Conservation (phyloP, 306 rosid species). For the Vicia faba region DNA sequence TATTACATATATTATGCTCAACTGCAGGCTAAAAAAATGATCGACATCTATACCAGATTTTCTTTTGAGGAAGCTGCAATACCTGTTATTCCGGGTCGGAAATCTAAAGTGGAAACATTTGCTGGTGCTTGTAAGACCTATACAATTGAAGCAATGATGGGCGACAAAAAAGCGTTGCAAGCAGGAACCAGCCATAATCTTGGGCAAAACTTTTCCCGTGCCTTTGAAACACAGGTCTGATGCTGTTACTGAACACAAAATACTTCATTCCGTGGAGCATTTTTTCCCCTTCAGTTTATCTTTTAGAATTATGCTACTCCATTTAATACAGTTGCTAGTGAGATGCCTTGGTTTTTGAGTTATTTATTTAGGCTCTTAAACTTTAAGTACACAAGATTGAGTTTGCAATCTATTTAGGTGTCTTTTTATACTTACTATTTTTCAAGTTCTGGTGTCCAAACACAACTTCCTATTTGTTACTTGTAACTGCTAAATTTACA, state of each 20-base stretch:
- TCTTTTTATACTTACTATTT: too few species aligned
- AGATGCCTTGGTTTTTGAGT: background rate
- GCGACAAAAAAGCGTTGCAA: conserved; percentile 92
- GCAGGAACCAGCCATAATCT: conserved; percentile 99
- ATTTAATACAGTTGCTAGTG: background rate
- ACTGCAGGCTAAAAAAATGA: conserved; percentile 95
- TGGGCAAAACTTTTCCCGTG: conserved; percentile 94
- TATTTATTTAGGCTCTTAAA: background rate
- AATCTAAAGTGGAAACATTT: conserved; percentile 93
- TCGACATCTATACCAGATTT: conserved; percentile 88
- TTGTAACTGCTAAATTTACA: too few species aligned
- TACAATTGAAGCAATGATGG: conserved; percentile 99
- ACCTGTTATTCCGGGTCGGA: conserved; percentile 94
- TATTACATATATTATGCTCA: conserved; percentile 39
- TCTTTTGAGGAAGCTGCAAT: conserved; percentile 89
- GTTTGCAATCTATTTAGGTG: too few species aligned
- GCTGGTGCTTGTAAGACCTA: conserved; percentile 93
- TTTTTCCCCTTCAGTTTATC: background rate
- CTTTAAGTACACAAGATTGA: too few species aligned
- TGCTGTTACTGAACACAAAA: background rate
- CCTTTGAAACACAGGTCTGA: conserved; percentile 83
- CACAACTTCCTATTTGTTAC: too few species aligned
- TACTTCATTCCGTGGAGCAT: conserved; percentile 13
- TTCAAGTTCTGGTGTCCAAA: too few species aligned
- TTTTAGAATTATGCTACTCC: background rate